Percentiles rank a stretch among this genome's conserved stretches.
phyloP scores from a whole-genome alignment of 2,329 filamentous ascomycete genomes.

The Capronia coronata region DNA sequence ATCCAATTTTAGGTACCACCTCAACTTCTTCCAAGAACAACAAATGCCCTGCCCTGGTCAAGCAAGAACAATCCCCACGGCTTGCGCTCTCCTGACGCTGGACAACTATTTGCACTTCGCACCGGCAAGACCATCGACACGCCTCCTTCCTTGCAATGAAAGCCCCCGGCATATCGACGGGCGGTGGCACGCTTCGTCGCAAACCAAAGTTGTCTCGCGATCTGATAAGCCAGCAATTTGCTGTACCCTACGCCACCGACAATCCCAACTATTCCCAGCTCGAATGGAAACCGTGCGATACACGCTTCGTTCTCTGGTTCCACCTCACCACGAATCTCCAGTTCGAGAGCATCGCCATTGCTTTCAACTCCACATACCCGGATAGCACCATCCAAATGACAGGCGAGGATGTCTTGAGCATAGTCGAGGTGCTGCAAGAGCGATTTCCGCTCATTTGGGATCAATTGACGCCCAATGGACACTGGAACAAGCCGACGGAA shows the following conservation, averaged over 20 bases:
- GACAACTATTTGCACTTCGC: no score
- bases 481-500: conserved; percentile 6
- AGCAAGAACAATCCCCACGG: background rate
- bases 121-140: background rate
- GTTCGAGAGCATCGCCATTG: conserved; percentile 10
- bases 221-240: background rate
- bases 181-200: background rate
- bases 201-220: background rate
- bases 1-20: background rate
- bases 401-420: conserved; percentile 2
- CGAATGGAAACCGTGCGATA: conserved; percentile 9
- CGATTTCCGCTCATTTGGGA: conserved; percentile 1
- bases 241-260: background rate
- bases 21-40: background rate
- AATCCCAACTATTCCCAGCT: background rate
- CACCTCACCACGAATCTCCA: conserved; percentile 13
- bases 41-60: background rate
- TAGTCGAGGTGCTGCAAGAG: conserved; percentile 6
- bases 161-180: no score
- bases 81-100: background rate
- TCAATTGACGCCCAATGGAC: conserved; percentile 4
- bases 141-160: background rate
- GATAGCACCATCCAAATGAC: conserved; percentile 2
- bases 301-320: conserved; percentile 19
- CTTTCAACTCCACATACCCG: conserved; percentile 7